Evolutionary conservation across 2,329 filamentous ascomycete genomes (phyloP), one percentile per base, ranked within the genome.

Genomic region (Neofusicoccum cordaticola): DNA sequence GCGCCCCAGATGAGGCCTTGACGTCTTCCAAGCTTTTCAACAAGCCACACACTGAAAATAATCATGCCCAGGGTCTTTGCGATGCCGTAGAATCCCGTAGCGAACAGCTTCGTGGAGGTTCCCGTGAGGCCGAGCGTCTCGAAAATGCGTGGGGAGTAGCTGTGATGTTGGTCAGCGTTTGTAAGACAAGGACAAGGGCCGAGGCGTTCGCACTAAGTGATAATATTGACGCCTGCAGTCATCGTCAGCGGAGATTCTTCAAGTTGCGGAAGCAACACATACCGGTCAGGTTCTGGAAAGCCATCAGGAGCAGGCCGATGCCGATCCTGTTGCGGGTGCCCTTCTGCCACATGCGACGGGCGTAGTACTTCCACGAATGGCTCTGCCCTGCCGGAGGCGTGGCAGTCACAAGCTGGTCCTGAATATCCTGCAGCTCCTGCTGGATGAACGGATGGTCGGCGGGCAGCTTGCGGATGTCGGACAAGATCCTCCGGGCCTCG

Each of bases 261-360:
- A 13, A n/a, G 17, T 19, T 2, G 3, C 3, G 2, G 34, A 8
- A 3, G 12, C 22, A 56, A 37, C n/a, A 76, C 2, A 72, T 77
- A 19, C 88, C 88, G 0, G 88, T 91, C 84, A 91, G 88, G 73
- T 91, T 88, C 74, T 91, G 89, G 73, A 87, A 91, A 42, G 90
- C 79, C 88, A 83, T 85, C 41, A 82, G 76, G 13, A 74, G 88
- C 81, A 91, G 84, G 34, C 86, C 87, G 62, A 90, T 83, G 51
- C 90, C 74, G 2, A 84, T 85, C 60, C 88, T 83, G 70, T 88
- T 88, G 63, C 88, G 82, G 62, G 86, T 85, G 4, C 75, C 75
- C 7, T 75, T 74, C 19, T 71, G 74, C 81, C 82, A 84, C 75
- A 78, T 78, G 64, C 78, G 76, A 61, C 70, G 72, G 12, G 75